Base-by-base conservation (phyloP, 2,329 filamentous ascomycete genomes). In the Alternaria ethzedia region DNA sequence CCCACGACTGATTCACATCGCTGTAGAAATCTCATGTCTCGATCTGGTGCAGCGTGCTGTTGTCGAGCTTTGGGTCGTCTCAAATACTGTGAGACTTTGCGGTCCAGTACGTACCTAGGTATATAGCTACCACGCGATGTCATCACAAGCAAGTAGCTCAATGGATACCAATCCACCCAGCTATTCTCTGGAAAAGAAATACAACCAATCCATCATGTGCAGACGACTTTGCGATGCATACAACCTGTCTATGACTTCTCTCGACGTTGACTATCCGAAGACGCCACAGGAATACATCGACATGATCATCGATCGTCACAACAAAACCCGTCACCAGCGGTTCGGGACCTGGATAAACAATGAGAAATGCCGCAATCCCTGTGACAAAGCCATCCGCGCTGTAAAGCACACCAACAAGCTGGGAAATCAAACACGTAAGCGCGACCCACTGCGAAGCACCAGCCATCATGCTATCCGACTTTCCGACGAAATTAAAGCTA, bases 81-180 rank as follows among this genome's bases (percentile, higher is more conserved):
- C 15, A 41, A n/a, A n/a, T n/a, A 0, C 3, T 6, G 32, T 41
- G 15, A 41, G 32, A 41, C 32, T 41, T 41, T 41, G 10, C 32
- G 32, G 32, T 8, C 32, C 15, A 41, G 32, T n/a, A n/a, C 15
- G 32, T 5, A 41, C n/a, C n/a, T 41, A 41, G 32, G 32, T 5
- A 41, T 41, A 41, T 41, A 41, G 32, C 32, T 0, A n/a, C 32
- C 15, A 41, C 8, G 4, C 32, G 32, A n/a, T n/a, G 32, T 41
- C 32, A 41, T 41, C 15, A 1, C 32, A 41, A 41, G 32, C 15
- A 41, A 41, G 32, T n/a, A n/a, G 32, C 32, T 41, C 0, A 41
- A 41, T 4, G 0, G 1, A 41, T 41, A 5, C 10, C 4, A 10
- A 41, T 4, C 15, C 32, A 0, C 8, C 1, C 15, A 41, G 32